Conservation (phyloP, 441 rosid species). For the Corymbia calophylla region DNA sequence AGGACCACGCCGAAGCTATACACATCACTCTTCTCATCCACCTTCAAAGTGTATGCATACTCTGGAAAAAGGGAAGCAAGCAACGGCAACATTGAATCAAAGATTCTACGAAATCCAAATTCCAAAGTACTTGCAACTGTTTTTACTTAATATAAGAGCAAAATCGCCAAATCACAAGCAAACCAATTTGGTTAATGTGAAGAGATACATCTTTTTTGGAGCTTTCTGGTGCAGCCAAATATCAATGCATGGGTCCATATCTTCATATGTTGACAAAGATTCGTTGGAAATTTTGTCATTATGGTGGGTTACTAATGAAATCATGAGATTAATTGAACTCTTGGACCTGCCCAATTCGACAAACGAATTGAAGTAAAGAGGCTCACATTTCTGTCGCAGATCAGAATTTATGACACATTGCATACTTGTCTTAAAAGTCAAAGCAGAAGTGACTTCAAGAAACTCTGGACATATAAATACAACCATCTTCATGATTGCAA, state of each 20-base stretch:
- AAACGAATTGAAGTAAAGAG: not conserved
- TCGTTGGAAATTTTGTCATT: not conserved
- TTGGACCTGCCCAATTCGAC: not conserved
- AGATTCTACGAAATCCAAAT: not conserved
- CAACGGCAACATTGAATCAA: not conserved
- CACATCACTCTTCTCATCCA: constrained; percentile 98
- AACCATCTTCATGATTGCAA: not conserved
- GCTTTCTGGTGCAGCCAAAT: not conserved
- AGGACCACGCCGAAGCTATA: constrained; percentile 95
- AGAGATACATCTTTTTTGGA: not conserved
- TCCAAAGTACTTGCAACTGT: not conserved
- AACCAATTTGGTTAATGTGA: not conserved
- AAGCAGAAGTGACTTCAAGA: not conserved
- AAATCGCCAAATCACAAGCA: not conserved
- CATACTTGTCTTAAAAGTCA: not conserved
- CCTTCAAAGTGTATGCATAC: constrained; percentile 91
- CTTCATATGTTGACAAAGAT: not conserved
- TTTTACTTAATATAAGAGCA: not conserved
- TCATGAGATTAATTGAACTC: not conserved
- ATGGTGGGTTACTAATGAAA: not conserved
- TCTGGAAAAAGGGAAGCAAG: constrained; percentile 32
- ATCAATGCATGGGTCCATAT: not conserved
- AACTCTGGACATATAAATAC: not conserved
- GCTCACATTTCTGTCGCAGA: not conserved
- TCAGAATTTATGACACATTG: not conserved